phyloP scores from a whole-genome alignment of 75 land plant genomes.

The Pinus tabuliformis region DNA sequence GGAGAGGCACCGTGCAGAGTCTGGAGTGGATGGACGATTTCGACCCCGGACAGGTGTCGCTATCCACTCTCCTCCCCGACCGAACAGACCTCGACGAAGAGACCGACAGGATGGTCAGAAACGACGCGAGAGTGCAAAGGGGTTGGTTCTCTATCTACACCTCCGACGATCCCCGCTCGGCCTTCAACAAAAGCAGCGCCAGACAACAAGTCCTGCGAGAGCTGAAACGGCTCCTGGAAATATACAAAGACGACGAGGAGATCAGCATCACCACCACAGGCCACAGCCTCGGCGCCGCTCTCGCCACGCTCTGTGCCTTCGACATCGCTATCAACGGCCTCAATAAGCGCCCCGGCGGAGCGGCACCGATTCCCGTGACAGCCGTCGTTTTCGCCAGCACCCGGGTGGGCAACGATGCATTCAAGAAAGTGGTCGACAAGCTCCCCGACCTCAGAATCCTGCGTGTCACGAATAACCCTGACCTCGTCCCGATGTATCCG shows the following conservation, averaged over 20 bases:
- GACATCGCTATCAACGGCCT: slow-evolving; percentile 25
- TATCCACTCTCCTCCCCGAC: slow-evolving; percentile 11
- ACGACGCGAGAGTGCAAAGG: slow-evolving; percentile 12
- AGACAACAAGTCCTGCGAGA: slow-evolving; percentile 30
- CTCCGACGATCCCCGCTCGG: slow-evolving; percentile 7
- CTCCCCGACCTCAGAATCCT: slow-evolving; percentile 12
- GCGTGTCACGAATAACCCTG: slow-evolving; percentile 22
- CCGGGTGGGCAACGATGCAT: slow-evolving; percentile 21
- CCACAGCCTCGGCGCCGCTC: slow-evolving; percentile 63
- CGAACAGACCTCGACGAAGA: slow-evolving; percentile 61
- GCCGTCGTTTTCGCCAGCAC: slow-evolving; percentile 24
- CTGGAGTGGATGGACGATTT: slow-evolving; percentile 73
- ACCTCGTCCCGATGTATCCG: slow-evolving; percentile 25
- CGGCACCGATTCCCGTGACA: slow-evolving; percentile 13
- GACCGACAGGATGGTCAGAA: slow-evolving; percentile 21
- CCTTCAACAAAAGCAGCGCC: slow-evolving; percentile 36
- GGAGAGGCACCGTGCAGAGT: slow-evolving; percentile 54
- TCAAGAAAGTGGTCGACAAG: slow-evolving; percentile 17
- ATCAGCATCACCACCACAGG: slow-evolving; percentile 73
- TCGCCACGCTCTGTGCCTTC: slow-evolving; percentile 26
- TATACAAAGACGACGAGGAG: slow-evolving; percentile 54
- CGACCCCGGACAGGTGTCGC: slow-evolving; percentile 24
- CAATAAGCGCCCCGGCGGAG: neutral
- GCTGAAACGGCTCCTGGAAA: slow-evolving; percentile 39
- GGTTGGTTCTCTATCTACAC: slow-evolving; percentile 32